Evolutionary conservation across 345 rosid species (phyloP), one percentile per base, ranked within the genome.

Genomic region (Pugionium dolabratum): DNA sequence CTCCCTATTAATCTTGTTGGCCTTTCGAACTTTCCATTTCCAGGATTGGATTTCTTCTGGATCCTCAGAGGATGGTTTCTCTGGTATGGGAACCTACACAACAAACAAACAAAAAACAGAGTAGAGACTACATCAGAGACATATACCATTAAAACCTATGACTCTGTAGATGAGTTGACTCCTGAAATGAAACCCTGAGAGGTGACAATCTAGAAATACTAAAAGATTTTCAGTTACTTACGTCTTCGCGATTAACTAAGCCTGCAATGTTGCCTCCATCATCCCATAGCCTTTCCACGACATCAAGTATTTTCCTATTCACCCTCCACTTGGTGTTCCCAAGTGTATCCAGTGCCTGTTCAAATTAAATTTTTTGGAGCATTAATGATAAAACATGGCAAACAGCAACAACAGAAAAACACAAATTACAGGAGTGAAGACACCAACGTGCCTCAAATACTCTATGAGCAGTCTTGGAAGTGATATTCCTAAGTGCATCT

Each of bases 321-420:
- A 95, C 79, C 79, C 95, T 86, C 99, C 99, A 95, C 71, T 91
- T 91, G 64, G 96, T 86, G 78, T 76, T 85, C 75, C 99, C 99
- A 64, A 95, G 93, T 2, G 91, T 91, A 85, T 95, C 89, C 79
- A 95, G 76, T 52, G 99, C 99, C 99, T 91, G 72, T 50, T 73
- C 62, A 74, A 31, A 53, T 55, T 39, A 33, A 18, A 57, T 43
- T 49, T 36, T 18, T 37, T 7, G 2, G 18, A 55, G 40, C 31
- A 41, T 5, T 47, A 18, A 42, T 28, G 32, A 18, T 33, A 63
- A 48, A 41, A 43, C 2, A 44, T 32, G 67, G 46, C 45, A 27
- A 8, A 46, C 33, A 61, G 27, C 5, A 61, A 29, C 25, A 47
- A 31, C 41, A 54, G 18, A 18, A 18, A 34, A 64, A 42, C 49